Conservation (phyloP, 2,329 filamentous ascomycete species). For the Microdochium paspali region DNA sequence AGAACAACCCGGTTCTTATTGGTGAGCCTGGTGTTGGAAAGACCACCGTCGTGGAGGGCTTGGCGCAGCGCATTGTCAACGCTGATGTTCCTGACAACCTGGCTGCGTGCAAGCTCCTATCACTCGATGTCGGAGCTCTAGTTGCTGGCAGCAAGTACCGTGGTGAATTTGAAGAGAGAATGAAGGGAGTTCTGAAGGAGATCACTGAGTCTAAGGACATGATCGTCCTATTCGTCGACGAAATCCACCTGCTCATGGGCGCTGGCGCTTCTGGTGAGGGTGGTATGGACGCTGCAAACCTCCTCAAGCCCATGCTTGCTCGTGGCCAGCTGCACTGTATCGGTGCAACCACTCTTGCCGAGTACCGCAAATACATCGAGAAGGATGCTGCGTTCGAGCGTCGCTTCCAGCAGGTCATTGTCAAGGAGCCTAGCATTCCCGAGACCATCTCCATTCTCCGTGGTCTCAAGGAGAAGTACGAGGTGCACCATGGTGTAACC, state of each 20-base stretch:
- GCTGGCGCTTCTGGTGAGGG: constrained; percentile 90
- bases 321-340: constrained; percentile 96
- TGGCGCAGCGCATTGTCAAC: constrained; percentile 93
- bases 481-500: constrained; percentile 95
- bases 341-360: constrained; percentile 85
- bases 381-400: constrained; percentile 97
- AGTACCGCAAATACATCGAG: constrained; percentile 98
- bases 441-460: constrained; percentile 98
- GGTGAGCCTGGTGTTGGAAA: constrained; percentile 98
- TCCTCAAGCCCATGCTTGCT: constrained; percentile 96
- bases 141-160: constrained; percentile 98
- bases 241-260: constrained; percentile 98
- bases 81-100: constrained; percentile 93
- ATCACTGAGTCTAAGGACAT: constrained; percentile 91
- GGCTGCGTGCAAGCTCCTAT: constrained; percentile 86
- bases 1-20: constrained; percentile 98
- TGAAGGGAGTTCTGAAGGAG: constrained; percentile 98
- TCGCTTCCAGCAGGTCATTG: constrained; percentile 95
- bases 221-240: constrained; percentile 96
- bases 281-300: constrained; percentile 96
- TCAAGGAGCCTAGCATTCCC: constrained; percentile 81
- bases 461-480: constrained; percentile 95
- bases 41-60: constrained; percentile 92
- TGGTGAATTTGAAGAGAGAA: constrained; percentile 96
- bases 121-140: constrained; percentile 87